These are phyloP conservation scores for Aspergillus heteromorphus DNA, from an alignment of 495 filamentous ascomycete genomes.

Conservation along the genomic window DNA sequence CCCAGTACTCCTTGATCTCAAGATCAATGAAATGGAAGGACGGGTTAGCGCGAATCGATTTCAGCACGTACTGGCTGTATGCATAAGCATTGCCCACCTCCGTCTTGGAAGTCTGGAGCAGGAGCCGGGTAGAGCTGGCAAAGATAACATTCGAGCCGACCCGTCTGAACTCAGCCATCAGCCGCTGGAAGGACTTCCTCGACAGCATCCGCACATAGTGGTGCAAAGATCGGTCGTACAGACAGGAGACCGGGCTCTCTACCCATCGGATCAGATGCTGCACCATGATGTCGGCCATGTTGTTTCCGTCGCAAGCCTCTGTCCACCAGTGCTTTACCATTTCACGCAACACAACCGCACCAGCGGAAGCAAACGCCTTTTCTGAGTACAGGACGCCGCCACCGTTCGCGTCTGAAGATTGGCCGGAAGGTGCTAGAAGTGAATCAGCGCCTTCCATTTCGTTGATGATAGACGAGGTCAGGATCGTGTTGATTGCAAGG, in stretches of 20 bases:
- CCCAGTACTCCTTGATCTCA: slow-evolving; percentile 98
- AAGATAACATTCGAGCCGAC: slow-evolving; percentile 93
- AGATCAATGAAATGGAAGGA: slow-evolving; percentile 97
- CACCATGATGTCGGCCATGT: slow-evolving; percentile 96
- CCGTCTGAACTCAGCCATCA: slow-evolving; percentile 94
- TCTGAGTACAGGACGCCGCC: slow-evolving; percentile 80
- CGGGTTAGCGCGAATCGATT: slow-evolving; percentile 90
- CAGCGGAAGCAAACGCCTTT: slow-evolving; percentile 87
- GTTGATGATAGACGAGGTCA: slow-evolving; percentile 96
- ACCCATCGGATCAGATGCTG: slow-evolving; percentile 97
- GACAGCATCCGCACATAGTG: slow-evolving; percentile 99
- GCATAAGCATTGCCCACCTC: slow-evolving; percentile 97
- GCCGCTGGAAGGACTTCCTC: slow-evolving; percentile 88
- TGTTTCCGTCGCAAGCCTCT: slow-evolving; percentile 84
- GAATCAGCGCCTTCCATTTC: slow-evolving; percentile 80
- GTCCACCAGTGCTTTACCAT: slow-evolving; percentile 99
- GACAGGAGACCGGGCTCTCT: slow-evolving; percentile 80
- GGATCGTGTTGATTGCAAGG: slow-evolving; percentile 93
- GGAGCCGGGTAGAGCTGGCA: slow-evolving; percentile 78
- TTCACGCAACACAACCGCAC: slow-evolving; percentile 82
- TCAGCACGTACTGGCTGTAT: slow-evolving; percentile 94
- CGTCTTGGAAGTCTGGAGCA: slow-evolving; percentile 92
- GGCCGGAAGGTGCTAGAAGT: slow-evolving; percentile 59
- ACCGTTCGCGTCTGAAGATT: slow-evolving; percentile 51
- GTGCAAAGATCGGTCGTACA: slow-evolving; percentile 93